Conservation (phyloP, 768 basidiomycete species). For the Mycena rebaudengoi region DNA sequence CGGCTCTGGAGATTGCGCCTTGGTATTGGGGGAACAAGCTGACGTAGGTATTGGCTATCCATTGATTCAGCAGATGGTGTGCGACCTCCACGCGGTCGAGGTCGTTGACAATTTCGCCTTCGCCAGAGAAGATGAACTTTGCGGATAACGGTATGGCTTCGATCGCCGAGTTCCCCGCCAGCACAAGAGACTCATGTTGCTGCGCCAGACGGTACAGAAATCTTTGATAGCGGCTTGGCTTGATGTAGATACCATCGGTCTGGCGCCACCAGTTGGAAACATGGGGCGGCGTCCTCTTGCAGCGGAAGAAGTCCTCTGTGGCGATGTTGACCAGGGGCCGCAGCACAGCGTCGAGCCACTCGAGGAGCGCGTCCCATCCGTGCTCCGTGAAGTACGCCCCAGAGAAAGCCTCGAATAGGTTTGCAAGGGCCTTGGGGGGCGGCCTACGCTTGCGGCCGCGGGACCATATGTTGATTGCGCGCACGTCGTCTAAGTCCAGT, state of each 20-base stretch:
- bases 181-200: constrained; percentile 10
- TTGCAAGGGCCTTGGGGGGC: constrained; percentile 42
- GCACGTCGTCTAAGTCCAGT: constrained; percentile 26
- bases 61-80: constrained; percentile 38
- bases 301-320: constrained; percentile 32
- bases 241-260: background rate
- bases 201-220: constrained; percentile 24
- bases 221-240: background rate
- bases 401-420: constrained; percentile 42
- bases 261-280: constrained; percentile 17
- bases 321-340: constrained; percentile 33
- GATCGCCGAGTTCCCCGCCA: constrained; percentile 16
- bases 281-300: constrained; percentile 2
- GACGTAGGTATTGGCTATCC: constrained; percentile 36
- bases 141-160: constrained; percentile 10
- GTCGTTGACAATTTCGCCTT: constrained; percentile 25
- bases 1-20: constrained; percentile 27
- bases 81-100: constrained; percentile 34
- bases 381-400: constrained; percentile 40
- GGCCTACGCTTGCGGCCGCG: constrained; percentile 11
- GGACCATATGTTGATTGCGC: constrained; percentile 30
- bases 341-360: constrained; percentile 36
- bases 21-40: constrained; percentile 32
- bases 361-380: constrained; percentile 34
- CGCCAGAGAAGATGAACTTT: constrained; percentile 8